phyloP scores from a whole-genome alignment of 2,329 filamentous ascomycete genomes.

The Trichoderma semiorbis region DNA sequence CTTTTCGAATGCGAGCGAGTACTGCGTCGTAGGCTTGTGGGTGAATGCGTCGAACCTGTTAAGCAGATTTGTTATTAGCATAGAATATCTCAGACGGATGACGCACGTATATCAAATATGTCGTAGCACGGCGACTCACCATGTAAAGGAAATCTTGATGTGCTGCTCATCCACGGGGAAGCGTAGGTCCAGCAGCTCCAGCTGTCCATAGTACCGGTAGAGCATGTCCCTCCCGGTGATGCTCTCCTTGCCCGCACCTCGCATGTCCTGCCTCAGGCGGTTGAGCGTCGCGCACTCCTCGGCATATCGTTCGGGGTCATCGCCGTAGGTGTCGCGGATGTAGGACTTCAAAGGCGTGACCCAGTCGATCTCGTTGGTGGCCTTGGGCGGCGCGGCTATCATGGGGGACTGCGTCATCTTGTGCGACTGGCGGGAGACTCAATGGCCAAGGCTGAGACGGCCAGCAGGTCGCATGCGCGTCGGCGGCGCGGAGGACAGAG shows the following conservation, averaged over 20 bases:
- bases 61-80: slow-evolving; percentile 7
- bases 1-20: slow-evolving; percentile 95
- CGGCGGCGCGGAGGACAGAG: slow-evolving; percentile 11
- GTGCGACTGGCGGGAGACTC: slow-evolving; percentile 21
- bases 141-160: slow-evolving; percentile 98
- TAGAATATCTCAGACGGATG: slow-evolving; percentile 3
- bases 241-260: slow-evolving; percentile 94
- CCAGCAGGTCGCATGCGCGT: slow-evolving; percentile 19
- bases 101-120: not conserved
- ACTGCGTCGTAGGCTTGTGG: slow-evolving; percentile 94
- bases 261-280: slow-evolving; percentile 94
- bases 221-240: slow-evolving; percentile 88
- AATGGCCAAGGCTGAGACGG: slow-evolving; percentile 13
- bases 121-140: slow-evolving; percentile 52
- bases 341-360: slow-evolving; percentile 85
- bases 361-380: slow-evolving; percentile 98
- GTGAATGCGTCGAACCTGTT: slow-evolving; percentile 99
- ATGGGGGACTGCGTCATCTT: slow-evolving; percentile 83
- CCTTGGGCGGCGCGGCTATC: slow-evolving; percentile 90
- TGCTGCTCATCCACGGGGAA: slow-evolving; percentile 98
- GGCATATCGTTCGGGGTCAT: slow-evolving; percentile 92
- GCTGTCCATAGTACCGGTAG: slow-evolving; percentile 95
- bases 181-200: slow-evolving; percentile 87
- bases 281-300: slow-evolving; percentile 96
- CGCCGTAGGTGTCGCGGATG: slow-evolving; percentile 90